Conservation (phyloP, 148 eudicot species). For the Rhododendron vialii region DNA sequence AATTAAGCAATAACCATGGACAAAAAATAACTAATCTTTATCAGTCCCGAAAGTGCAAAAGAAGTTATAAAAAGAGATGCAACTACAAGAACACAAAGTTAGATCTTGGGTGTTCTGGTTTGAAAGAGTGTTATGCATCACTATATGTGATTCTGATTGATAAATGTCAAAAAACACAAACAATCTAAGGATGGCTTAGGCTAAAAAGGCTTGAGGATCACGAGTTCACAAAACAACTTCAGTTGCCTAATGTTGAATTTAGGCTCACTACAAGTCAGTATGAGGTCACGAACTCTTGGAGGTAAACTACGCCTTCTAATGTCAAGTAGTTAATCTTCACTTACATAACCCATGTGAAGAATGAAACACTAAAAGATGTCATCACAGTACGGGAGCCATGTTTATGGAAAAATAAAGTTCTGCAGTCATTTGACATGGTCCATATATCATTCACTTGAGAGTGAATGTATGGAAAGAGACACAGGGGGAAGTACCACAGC, state of each 20-base stretch:
- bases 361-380: background rate
- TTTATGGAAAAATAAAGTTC: too few relatives aligned
- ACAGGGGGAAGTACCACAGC: background rate
- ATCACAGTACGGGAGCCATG: background rate
- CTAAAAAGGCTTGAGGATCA: conserved; percentile 8
- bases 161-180: background rate
- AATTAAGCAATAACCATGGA: background rate
- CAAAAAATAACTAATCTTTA: background rate
- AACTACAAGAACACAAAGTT: background rate
- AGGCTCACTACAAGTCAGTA: background rate
- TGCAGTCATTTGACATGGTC: background rate
- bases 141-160: background rate
- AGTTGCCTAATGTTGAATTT: background rate
- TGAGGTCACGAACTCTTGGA: background rate
- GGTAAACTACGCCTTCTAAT: background rate
- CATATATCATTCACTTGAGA: background rate
- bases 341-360: background rate
- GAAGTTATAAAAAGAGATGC: background rate
- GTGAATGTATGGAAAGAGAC: background rate
- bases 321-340: background rate
- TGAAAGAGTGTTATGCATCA: background rate
- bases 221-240: background rate
- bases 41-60: background rate
- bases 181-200: background rate
- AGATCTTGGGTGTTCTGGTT: background rate